Evolutionary conservation across 371 early-diverging fungal genomes (phyloP).

Genomic region (Apophysomyces ossiformis): DNA sequence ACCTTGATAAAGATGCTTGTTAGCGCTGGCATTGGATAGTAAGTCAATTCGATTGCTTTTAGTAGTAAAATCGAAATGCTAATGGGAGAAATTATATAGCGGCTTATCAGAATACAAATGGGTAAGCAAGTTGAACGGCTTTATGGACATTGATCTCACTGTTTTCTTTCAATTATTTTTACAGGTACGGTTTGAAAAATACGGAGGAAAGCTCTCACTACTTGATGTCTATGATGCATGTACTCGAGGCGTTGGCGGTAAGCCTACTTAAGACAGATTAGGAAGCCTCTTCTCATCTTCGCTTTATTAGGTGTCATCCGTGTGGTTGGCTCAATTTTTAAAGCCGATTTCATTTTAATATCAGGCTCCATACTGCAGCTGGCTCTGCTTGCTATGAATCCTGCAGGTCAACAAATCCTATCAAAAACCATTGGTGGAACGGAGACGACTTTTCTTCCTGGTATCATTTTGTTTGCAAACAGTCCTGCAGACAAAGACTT

Average conservation of each 20-base stretch:
- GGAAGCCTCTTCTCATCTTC: background rate
- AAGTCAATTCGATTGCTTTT: background rate
- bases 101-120: slow-evolving; percentile 29
- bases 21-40: slow-evolving; percentile 22
- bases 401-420: slow-evolving; percentile 13
- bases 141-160: background rate
- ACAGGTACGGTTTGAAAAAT: slow-evolving; percentile 15
- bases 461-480: background rate
- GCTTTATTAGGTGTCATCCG: slow-evolving; percentile 6
- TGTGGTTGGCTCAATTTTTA: background rate
- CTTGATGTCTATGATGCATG: slow-evolving; percentile 28
- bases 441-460: background rate
- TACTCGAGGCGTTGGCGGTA: slow-evolving; percentile 27
- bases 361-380: slow-evolving; percentile 15
- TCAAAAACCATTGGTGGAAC: background rate
- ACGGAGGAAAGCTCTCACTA: slow-evolving; percentile 16
- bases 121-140: background rate
- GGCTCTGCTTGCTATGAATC: slow-evolving; percentile 22
- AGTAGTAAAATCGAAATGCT: background rate
- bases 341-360: slow-evolving; percentile 14
- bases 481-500: slow-evolving; percentile 2
- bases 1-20: slow-evolving; percentile 23
- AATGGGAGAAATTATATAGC: background rate
- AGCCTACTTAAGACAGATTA: background rate
- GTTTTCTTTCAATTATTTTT: no score